Base-by-base conservation (phyloP, 2,329 filamentous ascomycete species). In the Ustilaginoidea virens region DNA sequence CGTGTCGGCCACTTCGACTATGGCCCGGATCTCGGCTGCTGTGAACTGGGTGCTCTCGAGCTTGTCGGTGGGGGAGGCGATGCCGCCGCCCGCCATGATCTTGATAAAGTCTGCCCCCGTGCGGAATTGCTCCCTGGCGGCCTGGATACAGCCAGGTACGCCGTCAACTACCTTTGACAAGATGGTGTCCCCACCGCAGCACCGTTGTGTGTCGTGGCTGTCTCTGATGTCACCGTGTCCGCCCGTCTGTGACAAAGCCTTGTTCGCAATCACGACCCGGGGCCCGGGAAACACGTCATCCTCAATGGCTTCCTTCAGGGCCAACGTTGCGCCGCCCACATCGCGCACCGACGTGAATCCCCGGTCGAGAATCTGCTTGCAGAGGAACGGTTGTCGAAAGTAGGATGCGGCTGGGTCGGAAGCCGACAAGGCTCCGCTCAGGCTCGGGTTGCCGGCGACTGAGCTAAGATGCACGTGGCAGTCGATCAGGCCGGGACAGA, bases 271-370 rank as follows among this genome's bases (percentile, higher is more conserved):
- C 43, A 72, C 69, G 4, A 74, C 41, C 7, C 67, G 47, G 1
- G 69, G 70, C 0, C 68, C 69, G 1, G 60, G 57, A 21, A 66
- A 56, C 0, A 72, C 53, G 2, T 60, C 59, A 12, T 74, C 66
- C 1, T 53, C 56, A n/a, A 74, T 54, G 1, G 69, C 67, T 38
- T 73, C 55, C 36, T 65, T 66, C 11, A 75, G 48, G 2, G 68
- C 63, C 0, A 63, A 45, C 1, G 53, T 52, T 2, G 69, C 68
- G 5, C 70, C 70, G 1, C 68, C 70, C 19, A 61, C 67, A 40
- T 75, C 69, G 4, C 70, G 58, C 4, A 68, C 55, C 2, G 55
- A 64, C 1, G 70, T 74, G 47, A 73, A 74, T 1, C 70, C 69
- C 13, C 68, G 57, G 20, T 48, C 44, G 0, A 74, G 55, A 49